Evolutionary conservation across 805 yeast genomes (phyloP).

Genomic region (Metschnikowia bowlesiae): DNA sequence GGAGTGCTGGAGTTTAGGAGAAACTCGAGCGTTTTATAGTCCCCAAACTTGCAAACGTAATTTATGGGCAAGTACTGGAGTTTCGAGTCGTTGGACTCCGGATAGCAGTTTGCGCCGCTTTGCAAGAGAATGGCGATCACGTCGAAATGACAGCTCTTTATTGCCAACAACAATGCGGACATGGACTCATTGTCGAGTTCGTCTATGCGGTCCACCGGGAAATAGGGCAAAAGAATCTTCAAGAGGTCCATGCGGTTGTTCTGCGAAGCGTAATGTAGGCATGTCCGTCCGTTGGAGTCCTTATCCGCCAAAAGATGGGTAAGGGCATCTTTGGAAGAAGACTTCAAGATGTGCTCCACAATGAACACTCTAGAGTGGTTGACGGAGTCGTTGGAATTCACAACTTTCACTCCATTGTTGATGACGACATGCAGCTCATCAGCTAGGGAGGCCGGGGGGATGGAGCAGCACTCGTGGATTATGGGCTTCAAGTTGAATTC

Average conservation of each 20-base stretch:
- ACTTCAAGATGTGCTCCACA: conserved; percentile 29
- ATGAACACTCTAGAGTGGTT: conserved; percentile 37
- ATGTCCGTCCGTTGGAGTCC: conserved; percentile 72
- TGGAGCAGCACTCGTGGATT: conserved; percentile 62
- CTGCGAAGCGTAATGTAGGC: conserved; percentile 82
- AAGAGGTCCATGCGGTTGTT: conserved; percentile 45
- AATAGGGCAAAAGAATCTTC: conserved; percentile 35
- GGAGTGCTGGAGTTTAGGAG: conserved; percentile 43
- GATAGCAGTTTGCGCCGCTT: conserved; percentile 34
- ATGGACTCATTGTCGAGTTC: conserved; percentile 67
- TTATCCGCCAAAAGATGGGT: conserved; percentile 29
- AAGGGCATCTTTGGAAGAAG: conserved; percentile 15
- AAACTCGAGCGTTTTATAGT: conserved; percentile 61
- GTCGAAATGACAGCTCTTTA: conserved; percentile 58
- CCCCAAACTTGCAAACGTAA: conserved; percentile 84
- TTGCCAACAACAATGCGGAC: conserved; percentile 79
- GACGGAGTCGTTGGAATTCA: conserved; percentile 34
- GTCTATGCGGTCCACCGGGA: conserved; percentile 39
- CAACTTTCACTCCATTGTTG: conserved; percentile 41
- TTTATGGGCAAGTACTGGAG: conserved; percentile 74
- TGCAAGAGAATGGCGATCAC: conserved; percentile 30
- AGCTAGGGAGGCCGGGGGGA: conserved; percentile 34
- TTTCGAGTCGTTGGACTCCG: conserved; percentile 45
- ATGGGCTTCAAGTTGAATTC: conserved; percentile 56
- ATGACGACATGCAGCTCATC: conserved; percentile 31